These are phyloP conservation scores for Parathielavia appendiculata DNA, from an alignment of 495 filamentous ascomycete species.

Conservation along the genomic window DNA sequence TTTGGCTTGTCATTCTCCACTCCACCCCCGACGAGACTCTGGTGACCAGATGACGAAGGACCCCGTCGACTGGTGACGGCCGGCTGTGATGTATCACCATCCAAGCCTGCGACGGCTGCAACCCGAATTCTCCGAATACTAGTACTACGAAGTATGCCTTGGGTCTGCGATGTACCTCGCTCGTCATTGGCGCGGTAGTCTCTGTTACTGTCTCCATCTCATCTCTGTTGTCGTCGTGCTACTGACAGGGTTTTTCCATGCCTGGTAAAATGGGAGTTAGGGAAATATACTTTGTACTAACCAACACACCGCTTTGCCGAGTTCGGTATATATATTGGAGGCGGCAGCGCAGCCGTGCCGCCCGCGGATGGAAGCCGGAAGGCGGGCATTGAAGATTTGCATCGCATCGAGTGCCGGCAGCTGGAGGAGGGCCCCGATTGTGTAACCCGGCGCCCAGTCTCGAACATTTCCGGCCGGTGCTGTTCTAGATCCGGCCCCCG, in stretches of 20 bases:
- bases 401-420: neutral
- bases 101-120: neutral
- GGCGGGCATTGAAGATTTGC: no score
- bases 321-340: no score
- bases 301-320: neutral
- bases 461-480: slow-evolving; percentile 1
- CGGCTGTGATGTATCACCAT: neutral
- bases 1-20: no score
- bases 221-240: no score
- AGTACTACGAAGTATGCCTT: no score
- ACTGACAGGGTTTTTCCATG: no score
- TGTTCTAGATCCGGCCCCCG: neutral
- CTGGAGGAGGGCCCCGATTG: neutral
- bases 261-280: no score
- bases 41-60: slow-evolving; percentile 1
- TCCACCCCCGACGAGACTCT: neutral
- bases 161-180: neutral
- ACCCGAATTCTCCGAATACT: no score
- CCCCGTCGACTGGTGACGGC: neutral
- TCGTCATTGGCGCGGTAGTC: neutral
- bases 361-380: slow-evolving; percentile 3
- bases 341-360: neutral
- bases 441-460: neutral
- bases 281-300: neutral
- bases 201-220: neutral